Evolutionary conservation across 495 filamentous ascomycete genomes (phyloP).

Genomic region (Penicillium pulvis): DNA sequence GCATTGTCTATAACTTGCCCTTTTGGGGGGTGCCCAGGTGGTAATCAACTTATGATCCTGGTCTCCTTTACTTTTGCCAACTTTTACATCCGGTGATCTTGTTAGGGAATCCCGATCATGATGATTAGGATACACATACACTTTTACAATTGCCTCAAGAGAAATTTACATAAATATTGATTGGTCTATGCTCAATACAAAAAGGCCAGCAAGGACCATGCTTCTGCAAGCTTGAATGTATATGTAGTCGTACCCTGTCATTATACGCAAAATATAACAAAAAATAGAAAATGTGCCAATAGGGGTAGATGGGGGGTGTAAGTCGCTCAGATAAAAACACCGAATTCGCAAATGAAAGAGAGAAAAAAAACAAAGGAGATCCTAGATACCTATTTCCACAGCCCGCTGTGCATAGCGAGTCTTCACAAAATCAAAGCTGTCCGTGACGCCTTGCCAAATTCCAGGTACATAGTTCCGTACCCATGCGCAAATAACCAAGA

Average conservation of each 20-base stretch:
- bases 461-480: conserved; percentile 60
- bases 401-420: conserved; percentile 46
- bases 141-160: not conserved
- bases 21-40: not conserved
- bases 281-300: conserved; percentile 24
- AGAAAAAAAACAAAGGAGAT: conserved; percentile 17
- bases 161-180: conserved; percentile 6
- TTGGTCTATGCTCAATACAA: conserved; percentile 11
- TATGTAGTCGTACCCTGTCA: conserved; percentile 43
- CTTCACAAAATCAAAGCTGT: conserved; percentile 47
- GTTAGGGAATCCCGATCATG: too few relatives aligned
- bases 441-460: conserved; percentile 49
- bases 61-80: too few relatives aligned
- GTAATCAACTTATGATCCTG: not conserved
- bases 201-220: conserved; percentile 2
- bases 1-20: conserved; percentile 8
- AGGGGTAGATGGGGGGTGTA: conserved; percentile 9
- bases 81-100: too few relatives aligned
- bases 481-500: conserved; percentile 67
- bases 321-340: conserved; percentile 29
- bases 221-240: conserved; percentile 22
- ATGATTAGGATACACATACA: not conserved
- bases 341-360: conserved; percentile 20
- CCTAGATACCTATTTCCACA: conserved; percentile 39
- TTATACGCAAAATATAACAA: conserved; percentile 34